A percentile compares a stretch with the other conserved stretches of the same genome.
Evolutionary conservation across 2,329 filamentous ascomycete genomes (phyloP).

Genomic region (Ceratocystis cacaofunesta): DNA sequence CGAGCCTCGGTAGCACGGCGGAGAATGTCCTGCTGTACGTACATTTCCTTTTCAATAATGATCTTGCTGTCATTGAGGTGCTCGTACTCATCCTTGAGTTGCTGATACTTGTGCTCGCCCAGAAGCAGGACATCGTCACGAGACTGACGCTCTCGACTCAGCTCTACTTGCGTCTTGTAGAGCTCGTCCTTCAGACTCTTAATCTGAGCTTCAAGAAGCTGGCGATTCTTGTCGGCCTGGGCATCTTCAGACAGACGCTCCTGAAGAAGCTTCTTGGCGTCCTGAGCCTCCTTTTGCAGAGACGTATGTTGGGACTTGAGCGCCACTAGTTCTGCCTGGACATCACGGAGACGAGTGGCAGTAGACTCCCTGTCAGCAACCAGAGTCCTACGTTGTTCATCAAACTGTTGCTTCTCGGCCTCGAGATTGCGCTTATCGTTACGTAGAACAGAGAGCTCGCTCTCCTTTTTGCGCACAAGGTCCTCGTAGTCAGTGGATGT

Average conservation of each 20-base stretch:
- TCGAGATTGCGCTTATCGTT: constrained; percentile 73
- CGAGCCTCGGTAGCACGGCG: constrained; percentile 73
- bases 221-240: constrained; percentile 65
- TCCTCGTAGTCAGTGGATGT: constrained; percentile 95
- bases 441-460: constrained; percentile 72
- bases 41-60: constrained; percentile 94
- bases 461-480: constrained; percentile 82
- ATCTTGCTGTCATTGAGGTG: constrained; percentile 87
- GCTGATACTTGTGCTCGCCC: constrained; percentile 71
- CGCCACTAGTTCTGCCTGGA: constrained; percentile 76
- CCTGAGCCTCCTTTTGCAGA: constrained; percentile 73
- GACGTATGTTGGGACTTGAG: constrained; percentile 73
- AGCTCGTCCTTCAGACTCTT: constrained; percentile 75
- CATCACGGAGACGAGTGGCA: constrained; percentile 59
- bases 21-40: constrained; percentile 83
- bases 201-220: constrained; percentile 74
- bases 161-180: constrained; percentile 70
- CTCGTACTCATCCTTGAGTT: constrained; percentile 72
- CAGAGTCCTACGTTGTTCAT: constrained; percentile 61
- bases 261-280: constrained; percentile 74
- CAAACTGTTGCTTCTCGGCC: constrained; percentile 61
- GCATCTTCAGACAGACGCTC: constrained; percentile 81
- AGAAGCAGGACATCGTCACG: constrained; percentile 86
- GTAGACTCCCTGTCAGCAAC: constrained; percentile 65
- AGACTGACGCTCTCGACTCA: constrained; percentile 83